Evolutionary conservation across 2,329 filamentous ascomycete genomes (phyloP).

Genomic region (Elsinoe fawcettii): DNA sequence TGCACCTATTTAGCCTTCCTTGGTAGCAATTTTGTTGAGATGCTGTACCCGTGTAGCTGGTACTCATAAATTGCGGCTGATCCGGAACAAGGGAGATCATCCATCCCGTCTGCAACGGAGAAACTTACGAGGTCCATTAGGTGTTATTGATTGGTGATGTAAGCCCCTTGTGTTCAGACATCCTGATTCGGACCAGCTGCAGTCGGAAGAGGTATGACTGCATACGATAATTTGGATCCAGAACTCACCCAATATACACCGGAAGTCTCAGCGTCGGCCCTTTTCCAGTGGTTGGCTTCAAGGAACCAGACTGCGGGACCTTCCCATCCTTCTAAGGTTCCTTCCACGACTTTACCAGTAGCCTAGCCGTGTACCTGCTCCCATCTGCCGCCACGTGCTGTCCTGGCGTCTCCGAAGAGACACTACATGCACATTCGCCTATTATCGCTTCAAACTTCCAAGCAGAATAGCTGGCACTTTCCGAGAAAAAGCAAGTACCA

Average conservation of each 20-base stretch:
- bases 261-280: too few species aligned
- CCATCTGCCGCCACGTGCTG: neutral
- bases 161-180: neutral
- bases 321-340: too few species aligned
- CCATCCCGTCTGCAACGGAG: neutral
- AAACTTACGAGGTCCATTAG: neutral
- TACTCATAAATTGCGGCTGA: conserved; percentile 11
- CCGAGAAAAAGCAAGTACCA: neutral
- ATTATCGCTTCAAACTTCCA: neutral
- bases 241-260: neutral
- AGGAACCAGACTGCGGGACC: too few species aligned
- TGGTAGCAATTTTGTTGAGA: neutral
- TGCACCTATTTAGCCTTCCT: conserved; percentile 8
- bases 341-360: too few species aligned
- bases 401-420: neutral
- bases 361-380: neutral
- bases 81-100: neutral
- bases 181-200: neutral
- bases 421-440: neutral
- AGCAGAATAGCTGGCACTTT: neutral
- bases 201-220: neutral
- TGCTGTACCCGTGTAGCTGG: conserved; percentile 7
- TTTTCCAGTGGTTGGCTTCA: too few species aligned
- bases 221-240: neutral
- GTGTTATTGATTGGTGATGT: neutral